Evolutionary conservation across 108 stramenopile genomes (phyloP), one percentile per base, ranked within the genome.

Genomic region (Aurantiochytrium sp.): DNA sequence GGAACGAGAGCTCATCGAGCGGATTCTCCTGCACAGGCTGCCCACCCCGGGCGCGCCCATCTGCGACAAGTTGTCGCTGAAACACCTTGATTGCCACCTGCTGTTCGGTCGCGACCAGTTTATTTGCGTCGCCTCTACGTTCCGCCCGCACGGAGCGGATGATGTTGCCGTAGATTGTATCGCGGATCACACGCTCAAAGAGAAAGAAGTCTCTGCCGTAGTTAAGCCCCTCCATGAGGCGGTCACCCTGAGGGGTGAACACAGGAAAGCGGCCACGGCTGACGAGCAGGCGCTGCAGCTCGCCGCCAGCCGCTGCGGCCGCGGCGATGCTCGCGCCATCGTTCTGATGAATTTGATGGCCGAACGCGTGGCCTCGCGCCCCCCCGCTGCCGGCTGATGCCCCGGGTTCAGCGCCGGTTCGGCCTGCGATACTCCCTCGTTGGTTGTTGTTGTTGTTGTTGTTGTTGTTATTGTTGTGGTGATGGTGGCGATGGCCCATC

Each of bases 41-140:
- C 59, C 28, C 87, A 45, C 87, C 76, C 47, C 87, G 87, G 60
- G 58, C 87, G 87, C 87, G 87, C 35, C 87, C 44, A n/a, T 43
- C 21, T 8, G 19, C 21, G 87, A 59, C 59, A 35, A 58, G 58
- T 4, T 59, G 57, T 6, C n/a, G 21, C 28, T 88, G 58, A 4
- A 59, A 58, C 25, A 59, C 87, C 29, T 59, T 88, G 87, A 88
- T 58, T 5, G 58, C 87, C 23, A 59, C 58, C 28, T 59, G 87
- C 44, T 35, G 5, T 8, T 60, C 59, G 59, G 19, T 45, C 28
- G 44, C 10, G 8, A 47, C 16, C 35, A 29, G 44, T 59, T 58
- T 5, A 58, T 29, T 5, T 8, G n/a, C 8, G 60, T 60, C 87
- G 14, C 5, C 29, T 1, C 64, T 69, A 10, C 14, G 10, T 5